Percentiles rank a stretch among this genome's conserved stretches.
These are phyloP conservation scores for Fusarium papillatum DNA, from an alignment of 2,329 filamentous ascomycete genomes.

Conservation along the genomic window DNA sequence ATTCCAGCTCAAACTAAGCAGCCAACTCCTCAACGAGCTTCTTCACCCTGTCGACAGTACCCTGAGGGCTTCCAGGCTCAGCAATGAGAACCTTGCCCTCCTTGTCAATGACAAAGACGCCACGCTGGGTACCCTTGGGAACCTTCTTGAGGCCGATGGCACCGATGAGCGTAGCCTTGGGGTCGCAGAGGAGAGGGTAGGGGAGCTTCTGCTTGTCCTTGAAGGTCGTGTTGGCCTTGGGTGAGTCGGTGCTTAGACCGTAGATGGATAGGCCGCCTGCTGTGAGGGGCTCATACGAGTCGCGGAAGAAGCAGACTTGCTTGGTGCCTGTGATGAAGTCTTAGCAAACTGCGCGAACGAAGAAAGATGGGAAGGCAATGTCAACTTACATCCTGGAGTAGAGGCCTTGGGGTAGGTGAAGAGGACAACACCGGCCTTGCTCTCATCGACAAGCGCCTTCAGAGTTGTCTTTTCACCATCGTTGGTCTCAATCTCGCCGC, in stretches of 20 bases:
- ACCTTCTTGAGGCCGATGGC: slow-evolving; percentile 93
- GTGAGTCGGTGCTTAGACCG: slow-evolving; percentile 88
- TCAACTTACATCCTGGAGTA: slow-evolving; percentile 88
- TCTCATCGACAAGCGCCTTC: slow-evolving; percentile 84
- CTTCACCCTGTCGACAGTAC: slow-evolving; percentile 83
- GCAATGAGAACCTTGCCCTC: slow-evolving; percentile 82
- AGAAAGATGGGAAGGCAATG: not conserved
- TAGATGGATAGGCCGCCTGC: slow-evolving; percentile 87
- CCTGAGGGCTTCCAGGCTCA: slow-evolving; percentile 81
- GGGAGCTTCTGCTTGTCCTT: slow-evolving; percentile 91
- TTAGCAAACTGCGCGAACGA: slow-evolving; percentile 5
- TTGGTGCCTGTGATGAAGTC: slow-evolving; percentile 78
- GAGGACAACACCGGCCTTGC: slow-evolving; percentile 87
- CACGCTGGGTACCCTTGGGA: slow-evolving; percentile 84
- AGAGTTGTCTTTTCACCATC: slow-evolving; percentile 86
- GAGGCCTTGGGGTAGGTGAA: slow-evolving; percentile 98
- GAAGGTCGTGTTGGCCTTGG: slow-evolving; percentile 94
- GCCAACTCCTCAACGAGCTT: slow-evolving; percentile 70
- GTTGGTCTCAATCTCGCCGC: slow-evolving; percentile 85
- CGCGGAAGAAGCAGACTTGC: slow-evolving; percentile 94
- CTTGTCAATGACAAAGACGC: slow-evolving; percentile 91
- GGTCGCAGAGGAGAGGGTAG: slow-evolving; percentile 91
- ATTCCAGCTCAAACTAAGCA: slow-evolving; percentile 23
- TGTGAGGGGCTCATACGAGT: slow-evolving; percentile 83
- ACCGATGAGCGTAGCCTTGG: slow-evolving; percentile 78